phyloP scores from a whole-genome alignment of 768 basidiomycete genomes.

The Tephrocybe sp. region DNA sequence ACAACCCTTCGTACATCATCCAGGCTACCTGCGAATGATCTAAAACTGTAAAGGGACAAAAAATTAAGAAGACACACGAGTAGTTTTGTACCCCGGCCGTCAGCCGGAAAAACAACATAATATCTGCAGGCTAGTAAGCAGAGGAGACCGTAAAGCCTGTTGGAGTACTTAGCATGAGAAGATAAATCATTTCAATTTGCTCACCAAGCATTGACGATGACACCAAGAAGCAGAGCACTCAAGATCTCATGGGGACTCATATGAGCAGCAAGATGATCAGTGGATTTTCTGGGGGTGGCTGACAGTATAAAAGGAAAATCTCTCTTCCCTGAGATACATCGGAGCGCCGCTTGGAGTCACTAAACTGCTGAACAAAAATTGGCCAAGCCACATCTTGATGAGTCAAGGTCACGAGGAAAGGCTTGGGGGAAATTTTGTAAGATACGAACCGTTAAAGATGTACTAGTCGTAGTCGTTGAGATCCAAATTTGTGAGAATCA shows the following conservation, averaged over 20 bases:
- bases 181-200: neutral
- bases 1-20: neutral
- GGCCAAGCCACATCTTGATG: no score
- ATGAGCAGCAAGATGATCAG: neutral
- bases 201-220: neutral
- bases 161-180: neutral
- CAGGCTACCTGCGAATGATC: neutral
- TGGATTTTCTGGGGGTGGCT: no score
- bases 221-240: neutral
- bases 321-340: neutral
- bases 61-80: neutral
- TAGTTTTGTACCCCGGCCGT: neutral
- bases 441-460: no score
- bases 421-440: no score
- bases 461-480: no score
- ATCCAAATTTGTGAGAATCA: no score
- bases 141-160: neutral
- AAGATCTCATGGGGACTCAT: neutral
- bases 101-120: neutral
- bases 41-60: neutral
- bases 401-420: no score
- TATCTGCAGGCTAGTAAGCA: neutral
- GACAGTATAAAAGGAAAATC: neutral
- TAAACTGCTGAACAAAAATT: no score
- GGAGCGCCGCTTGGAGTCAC: no score